Evolutionary conservation across 495 filamentous ascomycete species (phyloP), one percentile per base, ranked within the genome.

Genomic region (Opeltia flavorubescens): DNA sequence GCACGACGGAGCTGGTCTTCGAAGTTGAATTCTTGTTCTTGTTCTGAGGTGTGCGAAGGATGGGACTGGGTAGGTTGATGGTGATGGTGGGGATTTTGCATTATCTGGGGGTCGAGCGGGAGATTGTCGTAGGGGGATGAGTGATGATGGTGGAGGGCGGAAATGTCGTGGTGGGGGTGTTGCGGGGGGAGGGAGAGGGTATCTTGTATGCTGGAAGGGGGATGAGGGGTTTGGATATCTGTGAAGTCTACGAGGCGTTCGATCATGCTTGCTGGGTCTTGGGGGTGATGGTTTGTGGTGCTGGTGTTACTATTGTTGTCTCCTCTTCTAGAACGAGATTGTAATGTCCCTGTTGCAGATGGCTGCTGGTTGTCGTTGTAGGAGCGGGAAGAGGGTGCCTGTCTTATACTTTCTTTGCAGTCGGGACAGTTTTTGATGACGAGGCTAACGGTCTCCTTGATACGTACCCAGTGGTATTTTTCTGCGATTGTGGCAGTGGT

Each of bases 401-500:
- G 20, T 57, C 86, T 88, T 29, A 75, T 66, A 0, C 44, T 49
- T 49, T 91, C 86, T 66, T 89, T 94, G 70, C 89, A 98, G 57
- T 94, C 78, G 2, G 78, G 63, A 62, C 91, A 98, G 50, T 91
- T 87, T 50, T 82, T 81, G 66, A 98, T 95, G 58, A 95, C 89
- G 52, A 85, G 76, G 59, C 83, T 89, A 47, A 95, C 91, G 0
- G 89, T 96, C 61, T 95, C 89, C 61, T 96, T 98, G 66, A 98
- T 96, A 27, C 91, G 75, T n/a, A 93, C 89, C 91, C 91, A 98
- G 60, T 95, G 91, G 56, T 86, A 95, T 53, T 84, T 83, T 61
- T 94, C 83, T 2, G 91, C 88, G 52, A 98, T 95, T 18, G 79
- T 82, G 7, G 88, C 86, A 0, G 91, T 98, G 1, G 89, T 95